Percentiles rank a stretch among this genome's conserved stretches.
Evolutionary conservation across 225 moss, liverwort and hornwort genomes (phyloP).

Genomic region (Lunularia cruciata): DNA sequence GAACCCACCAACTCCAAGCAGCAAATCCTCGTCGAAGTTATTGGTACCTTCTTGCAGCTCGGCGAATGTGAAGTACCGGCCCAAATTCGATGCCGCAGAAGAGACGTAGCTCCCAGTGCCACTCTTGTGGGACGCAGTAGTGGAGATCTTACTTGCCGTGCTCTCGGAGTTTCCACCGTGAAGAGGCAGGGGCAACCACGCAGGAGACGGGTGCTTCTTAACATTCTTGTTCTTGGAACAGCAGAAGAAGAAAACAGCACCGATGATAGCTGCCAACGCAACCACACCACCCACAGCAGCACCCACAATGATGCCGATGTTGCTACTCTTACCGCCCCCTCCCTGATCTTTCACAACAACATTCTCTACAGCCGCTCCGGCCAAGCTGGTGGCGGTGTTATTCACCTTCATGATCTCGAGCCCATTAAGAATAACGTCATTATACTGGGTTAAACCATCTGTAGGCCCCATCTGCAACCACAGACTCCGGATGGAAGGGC

Average conservation of each 20-base stretch:
- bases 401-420: constrained; percentile 90
- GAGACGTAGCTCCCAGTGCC: constrained; percentile 71
- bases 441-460: constrained; percentile 13
- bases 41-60: constrained; percentile 55
- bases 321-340: constrained; percentile 35
- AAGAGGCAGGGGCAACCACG: constrained; percentile 82
- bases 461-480: constrained; percentile 66
- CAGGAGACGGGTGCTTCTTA: constrained; percentile 49
- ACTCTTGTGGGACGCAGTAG: constrained; percentile 77
- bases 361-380: constrained; percentile 42
- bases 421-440: constrained; percentile 71
- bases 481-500: constrained; percentile 24
- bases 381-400: constrained; percentile 51
- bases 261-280: constrained; percentile 48
- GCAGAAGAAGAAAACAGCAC: constrained; percentile 57
- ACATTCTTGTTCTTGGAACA: constrained; percentile 46
- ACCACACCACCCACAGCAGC: constrained; percentile 69
- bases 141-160: constrained; percentile 76
- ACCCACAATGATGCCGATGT: constrained; percentile 58
- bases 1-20: constrained; percentile 60
- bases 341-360: not conserved
- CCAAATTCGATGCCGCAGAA: constrained; percentile 45
- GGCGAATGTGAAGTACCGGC: constrained; percentile 49
- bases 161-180: constrained; percentile 84
- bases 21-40: constrained; percentile 47